Percentiles rank a stretch among this genome's conserved stretches.
Conservation (phyloP, 345 rosid species). For the Toxicodendron radicans region DNA sequence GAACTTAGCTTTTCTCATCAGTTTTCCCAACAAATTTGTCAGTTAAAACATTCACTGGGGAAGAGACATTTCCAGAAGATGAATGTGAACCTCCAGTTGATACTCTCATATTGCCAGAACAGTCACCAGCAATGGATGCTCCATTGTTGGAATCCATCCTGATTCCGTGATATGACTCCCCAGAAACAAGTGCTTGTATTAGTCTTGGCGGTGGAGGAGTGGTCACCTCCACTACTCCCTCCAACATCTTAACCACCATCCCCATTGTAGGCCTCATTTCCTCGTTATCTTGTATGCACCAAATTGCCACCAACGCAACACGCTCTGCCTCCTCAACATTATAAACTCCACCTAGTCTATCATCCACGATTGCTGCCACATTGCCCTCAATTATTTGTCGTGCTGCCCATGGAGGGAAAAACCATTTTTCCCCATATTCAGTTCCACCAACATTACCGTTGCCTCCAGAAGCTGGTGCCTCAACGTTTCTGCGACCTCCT, state of each 20-base stretch:
- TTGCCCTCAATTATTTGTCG: conserved; percentile 62
- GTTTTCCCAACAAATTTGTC: not conserved
- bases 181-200: conserved; percentile 78
- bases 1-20: conserved; percentile 7
- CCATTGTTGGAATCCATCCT: conserved; percentile 35
- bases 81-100: conserved; percentile 51
- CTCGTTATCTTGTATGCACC: conserved; percentile 80
- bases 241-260: conserved; percentile 69
- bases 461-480: conserved; percentile 35
- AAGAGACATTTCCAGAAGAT: conserved; percentile 42
- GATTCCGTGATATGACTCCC: conserved; percentile 70
- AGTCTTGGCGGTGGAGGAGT: conserved; percentile 75
- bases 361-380: conserved; percentile 47
- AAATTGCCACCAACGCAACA: conserved; percentile 61
- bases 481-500: conserved; percentile 73
- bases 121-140: conserved; percentile 28
- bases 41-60: conserved; percentile 28
- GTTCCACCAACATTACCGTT: conserved; percentile 26
- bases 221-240: conserved; percentile 57
- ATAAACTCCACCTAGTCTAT: conserved; percentile 43
- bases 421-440: conserved; percentile 53
- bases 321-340: conserved; percentile 55
- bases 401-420: conserved; percentile 93
- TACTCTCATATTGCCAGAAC: conserved; percentile 40
- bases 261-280: conserved; percentile 72